A percentile compares a stretch with the other conserved stretches of the same genome.
Evolutionary conservation across 1,139 yeast species (phyloP).

Genomic region (Blastobotrys ciferrii): DNA sequence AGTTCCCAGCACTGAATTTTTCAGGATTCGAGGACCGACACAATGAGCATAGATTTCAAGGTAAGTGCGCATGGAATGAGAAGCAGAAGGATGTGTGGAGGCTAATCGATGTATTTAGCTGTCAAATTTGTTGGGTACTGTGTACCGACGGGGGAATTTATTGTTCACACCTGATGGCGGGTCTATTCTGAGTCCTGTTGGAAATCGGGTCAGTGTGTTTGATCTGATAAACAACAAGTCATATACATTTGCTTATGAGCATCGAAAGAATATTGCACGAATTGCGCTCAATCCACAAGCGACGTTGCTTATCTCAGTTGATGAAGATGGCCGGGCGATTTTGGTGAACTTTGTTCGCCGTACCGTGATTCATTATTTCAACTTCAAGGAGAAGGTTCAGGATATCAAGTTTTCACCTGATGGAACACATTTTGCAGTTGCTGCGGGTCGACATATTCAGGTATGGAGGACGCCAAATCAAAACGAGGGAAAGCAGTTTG

Average conservation of each 20-base stretch:
- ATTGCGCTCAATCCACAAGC: slow-evolving; percentile 82
- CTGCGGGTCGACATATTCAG: slow-evolving; percentile 77
- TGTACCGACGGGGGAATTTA: slow-evolving; percentile 86
- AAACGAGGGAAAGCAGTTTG: slow-evolving; percentile 71
- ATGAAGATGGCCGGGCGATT: slow-evolving; percentile 86
- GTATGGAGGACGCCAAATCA: slow-evolving; percentile 91
- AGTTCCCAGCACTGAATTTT: slow-evolving; percentile 3
- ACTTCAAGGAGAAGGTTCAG: slow-evolving; percentile 74
- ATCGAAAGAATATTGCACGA: slow-evolving; percentile 75
- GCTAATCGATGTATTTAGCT: slow-evolving; percentile 43
- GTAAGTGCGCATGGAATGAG: slow-evolving; percentile 18
- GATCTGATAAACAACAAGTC: slow-evolving; percentile 83
- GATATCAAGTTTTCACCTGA: slow-evolving; percentile 86
- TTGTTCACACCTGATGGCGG: slow-evolving; percentile 88
- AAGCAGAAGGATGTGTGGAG: too few species aligned
- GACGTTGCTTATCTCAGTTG: slow-evolving; percentile 79
- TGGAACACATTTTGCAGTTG: slow-evolving; percentile 84
- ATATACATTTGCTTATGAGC: slow-evolving; percentile 89
- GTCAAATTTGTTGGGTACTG: slow-evolving; percentile 89
- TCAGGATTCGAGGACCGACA: slow-evolving; percentile 8
- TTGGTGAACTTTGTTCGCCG: slow-evolving; percentile 80
- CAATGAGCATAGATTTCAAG: slow-evolving; percentile 33
- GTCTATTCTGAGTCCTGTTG: slow-evolving; percentile 83
- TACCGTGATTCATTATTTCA: slow-evolving; percentile 92
- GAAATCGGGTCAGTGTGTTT: slow-evolving; percentile 86